Evolutionary conservation across 805 yeast genomes (phyloP), one percentile per base, ranked within the genome.

Genomic region (Saccharomycopsis amapae): DNA sequence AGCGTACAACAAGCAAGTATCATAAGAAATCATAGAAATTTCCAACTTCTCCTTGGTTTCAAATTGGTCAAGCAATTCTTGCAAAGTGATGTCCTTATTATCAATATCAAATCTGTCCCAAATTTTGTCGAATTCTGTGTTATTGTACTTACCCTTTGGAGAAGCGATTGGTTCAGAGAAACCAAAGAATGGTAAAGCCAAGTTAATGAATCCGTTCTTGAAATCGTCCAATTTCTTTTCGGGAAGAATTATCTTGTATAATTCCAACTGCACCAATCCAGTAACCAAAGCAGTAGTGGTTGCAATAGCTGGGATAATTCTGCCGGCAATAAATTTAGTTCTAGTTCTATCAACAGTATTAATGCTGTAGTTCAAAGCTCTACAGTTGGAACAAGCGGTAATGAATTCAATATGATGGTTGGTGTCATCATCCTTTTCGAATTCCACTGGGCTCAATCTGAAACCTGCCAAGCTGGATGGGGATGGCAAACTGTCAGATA

Each of bases 201-300:
- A 70, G 62, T 87, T 87, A 52, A 87, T 75, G 58, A 88, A 89
- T 2, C 98, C 97, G 62, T 93, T 90, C 69, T 86, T 89, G 67
- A 80, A 89, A 54, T 81, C 79, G 62, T 89, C 97, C 55, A 90
- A 74, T 55, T 81, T 79, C 32, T 71, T 74, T 59, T 81, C 78
- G 13, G 75, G 75, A 58, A 82, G 94, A 38, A 79, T 85, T 53
- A 93, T 90, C 69, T 93, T 93, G 71, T 85, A 85, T 48, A 90
- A 71, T 66, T 93, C 99, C 55, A 93, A 68, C 58, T 94, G 85
- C 20, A 88, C 94, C 58, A 93, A 72, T 40, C 99, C 99, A 5
- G 98, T 86, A 19, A 93, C 98, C 55, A 89, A 69, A 7, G 97
- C 95, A n/a, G 99, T 93, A 1, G 99, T 93, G 2, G 99, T 93